Evolutionary conservation across 2,329 filamentous ascomycete species (phyloP).

Genomic region (Fusarium falciforme): DNA sequence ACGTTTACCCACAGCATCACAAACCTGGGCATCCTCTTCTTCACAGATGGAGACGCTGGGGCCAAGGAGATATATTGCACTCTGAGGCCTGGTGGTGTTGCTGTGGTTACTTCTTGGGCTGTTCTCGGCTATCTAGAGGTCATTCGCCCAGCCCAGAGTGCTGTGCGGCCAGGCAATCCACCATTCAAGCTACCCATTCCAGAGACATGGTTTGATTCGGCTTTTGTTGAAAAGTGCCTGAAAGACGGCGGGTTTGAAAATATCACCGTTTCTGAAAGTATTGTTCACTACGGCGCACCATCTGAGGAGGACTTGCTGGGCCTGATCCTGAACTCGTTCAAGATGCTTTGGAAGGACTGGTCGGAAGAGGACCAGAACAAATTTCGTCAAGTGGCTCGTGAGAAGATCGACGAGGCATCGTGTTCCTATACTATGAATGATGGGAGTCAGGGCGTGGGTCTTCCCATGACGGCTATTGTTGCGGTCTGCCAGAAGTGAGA

Average conservation of each 20-base stretch:
- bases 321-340: neutral
- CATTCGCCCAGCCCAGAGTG: neutral
- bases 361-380: neutral
- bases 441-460: neutral
- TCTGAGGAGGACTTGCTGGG: neutral
- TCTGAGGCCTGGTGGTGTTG: neutral
- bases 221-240: neutral
- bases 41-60: neutral
- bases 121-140: neutral
- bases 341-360: neutral
- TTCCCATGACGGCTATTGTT: neutral
- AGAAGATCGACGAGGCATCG: neutral
- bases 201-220: neutral
- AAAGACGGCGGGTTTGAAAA: neutral
- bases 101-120: neutral
- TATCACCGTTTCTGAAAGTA: neutral
- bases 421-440: neutral
- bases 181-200: neutral
- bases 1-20: neutral
- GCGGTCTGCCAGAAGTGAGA: neutral
- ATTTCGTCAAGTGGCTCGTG: neutral
- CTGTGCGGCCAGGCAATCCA: neutral
- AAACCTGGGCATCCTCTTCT: neutral
- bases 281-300: neutral
- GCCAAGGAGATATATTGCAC: neutral